Percentiles rank a stretch among this genome's conserved stretches.
Conservation (phyloP, 2,329 filamentous ascomycete species). For the Byssothecium circinans region DNA sequence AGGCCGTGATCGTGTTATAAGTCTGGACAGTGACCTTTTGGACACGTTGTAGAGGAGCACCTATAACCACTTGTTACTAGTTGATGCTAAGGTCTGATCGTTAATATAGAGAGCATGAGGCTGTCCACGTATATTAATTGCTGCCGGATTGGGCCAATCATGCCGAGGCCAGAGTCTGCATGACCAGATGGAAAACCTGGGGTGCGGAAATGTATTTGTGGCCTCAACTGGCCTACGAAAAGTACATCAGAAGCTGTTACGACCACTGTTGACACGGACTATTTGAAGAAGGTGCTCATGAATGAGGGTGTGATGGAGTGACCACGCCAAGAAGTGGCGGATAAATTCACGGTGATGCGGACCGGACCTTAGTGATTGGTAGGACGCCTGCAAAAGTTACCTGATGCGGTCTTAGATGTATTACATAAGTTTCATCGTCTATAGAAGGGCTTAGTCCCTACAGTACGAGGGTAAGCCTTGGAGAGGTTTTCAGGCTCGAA, state of each 20-base stretch:
- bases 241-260: not conserved
- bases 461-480: no score
- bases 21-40: slow-evolving; percentile 18
- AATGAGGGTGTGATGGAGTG: not conserved
- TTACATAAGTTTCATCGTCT: not conserved
- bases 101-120: slow-evolving; percentile 34
- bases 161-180: not conserved
- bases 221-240: not conserved
- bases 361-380: slow-evolving; percentile 6
- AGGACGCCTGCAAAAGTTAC: not conserved
- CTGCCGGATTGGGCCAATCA: slow-evolving; percentile 30
- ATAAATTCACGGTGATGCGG: slow-evolving; percentile 10
- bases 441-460: not conserved
- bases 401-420: not conserved
- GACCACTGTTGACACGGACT: not conserved
- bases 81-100: slow-evolving; percentile 16
- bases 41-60: slow-evolving; percentile 35
- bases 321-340: slow-evolving; percentile 8
- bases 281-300: not conserved
- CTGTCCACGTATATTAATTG: slow-evolving; percentile 42
- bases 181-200: not conserved
- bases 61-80: slow-evolving; percentile 31
- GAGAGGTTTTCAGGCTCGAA: no score
- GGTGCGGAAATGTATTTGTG: slow-evolving; percentile 4
- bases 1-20: slow-evolving; percentile 24